These are phyloP conservation scores for Wakefieldia striispora DNA, from an alignment of 768 basidiomycete species.

Conservation along the genomic window DNA sequence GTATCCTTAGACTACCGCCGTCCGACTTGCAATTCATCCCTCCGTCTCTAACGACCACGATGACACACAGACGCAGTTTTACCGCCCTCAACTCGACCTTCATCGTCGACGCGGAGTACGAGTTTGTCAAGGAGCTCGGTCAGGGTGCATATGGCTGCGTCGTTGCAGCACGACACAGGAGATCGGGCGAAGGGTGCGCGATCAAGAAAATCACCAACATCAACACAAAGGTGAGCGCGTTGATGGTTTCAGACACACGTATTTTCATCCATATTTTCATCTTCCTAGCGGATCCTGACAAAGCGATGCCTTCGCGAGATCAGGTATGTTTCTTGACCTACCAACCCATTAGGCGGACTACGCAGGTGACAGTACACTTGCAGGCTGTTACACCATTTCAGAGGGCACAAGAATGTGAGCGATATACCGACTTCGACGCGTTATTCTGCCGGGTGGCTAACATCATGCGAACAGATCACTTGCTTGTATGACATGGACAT, in stretches of 20 bases:
- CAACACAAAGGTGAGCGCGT: constrained; percentile 68
- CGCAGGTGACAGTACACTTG: constrained; percentile 14
- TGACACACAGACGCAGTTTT: constrained; percentile 76
- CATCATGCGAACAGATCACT: constrained; percentile 63
- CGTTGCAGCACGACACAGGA: constrained; percentile 78
- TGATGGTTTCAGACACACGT: not conserved
- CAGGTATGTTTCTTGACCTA: constrained; percentile 48
- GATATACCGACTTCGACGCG: constrained; percentile 22
- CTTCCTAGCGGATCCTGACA: constrained; percentile 80
- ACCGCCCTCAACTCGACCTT: constrained; percentile 84
- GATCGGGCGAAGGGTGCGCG: constrained; percentile 85
- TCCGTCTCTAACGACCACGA: constrained; percentile 15
- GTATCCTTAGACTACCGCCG: not conserved
- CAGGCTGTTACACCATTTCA: constrained; percentile 93
- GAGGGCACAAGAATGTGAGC: constrained; percentile 94
- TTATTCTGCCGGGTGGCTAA: constrained; percentile 5
- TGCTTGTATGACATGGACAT: constrained; percentile 99
- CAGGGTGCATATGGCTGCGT: constrained; percentile 96
- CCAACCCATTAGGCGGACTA: not conserved
- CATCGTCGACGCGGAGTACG: constrained; percentile 84
- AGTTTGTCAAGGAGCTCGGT: constrained; percentile 95
- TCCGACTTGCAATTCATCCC: not conserved
- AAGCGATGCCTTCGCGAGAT: constrained; percentile 97
- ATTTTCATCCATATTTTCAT: constrained; percentile 10
- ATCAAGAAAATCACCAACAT: constrained; percentile 97